Evolutionary conservation across 108 stramenopile genomes (phyloP).

Genomic region (Fragilaria radians): DNA sequence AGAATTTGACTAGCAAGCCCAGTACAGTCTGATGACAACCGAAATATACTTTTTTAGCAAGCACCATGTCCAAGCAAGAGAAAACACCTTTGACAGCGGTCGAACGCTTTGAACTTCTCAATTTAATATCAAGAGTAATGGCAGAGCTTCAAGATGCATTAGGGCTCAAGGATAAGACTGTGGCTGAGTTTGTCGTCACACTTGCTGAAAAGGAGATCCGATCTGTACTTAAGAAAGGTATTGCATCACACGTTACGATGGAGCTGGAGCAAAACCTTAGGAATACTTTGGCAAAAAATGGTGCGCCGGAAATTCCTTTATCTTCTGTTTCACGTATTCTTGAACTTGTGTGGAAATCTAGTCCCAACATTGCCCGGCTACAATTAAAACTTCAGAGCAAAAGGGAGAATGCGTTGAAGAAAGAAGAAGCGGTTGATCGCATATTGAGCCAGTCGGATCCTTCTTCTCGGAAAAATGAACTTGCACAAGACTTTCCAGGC

Average conservation of each 20-base stretch:
- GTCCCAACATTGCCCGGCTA: constrained; percentile 40
- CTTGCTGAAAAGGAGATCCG: constrained; percentile 72
- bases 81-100: constrained; percentile 64
- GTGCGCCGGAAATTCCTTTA: constrained; percentile 58
- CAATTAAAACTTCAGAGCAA: constrained; percentile 34
- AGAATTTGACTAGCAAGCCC: no score
- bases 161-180: constrained; percentile 87
- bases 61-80: constrained; percentile 14
- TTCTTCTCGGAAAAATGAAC: constrained; percentile 29
- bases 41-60: no score
- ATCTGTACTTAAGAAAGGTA: not conserved
- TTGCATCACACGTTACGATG: not conserved
- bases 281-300: constrained; percentile 44
- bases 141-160: constrained; percentile 82
- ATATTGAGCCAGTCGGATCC: constrained; percentile 31
- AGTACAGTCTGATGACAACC: no score
- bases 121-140: constrained; percentile 82
- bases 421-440: not conserved
- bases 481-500: constrained; percentile 70
- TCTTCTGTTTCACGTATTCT: constrained; percentile 50
- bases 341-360: constrained; percentile 51
- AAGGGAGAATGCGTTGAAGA: constrained; percentile 11
- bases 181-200: constrained; percentile 93
- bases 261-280: constrained; percentile 33
- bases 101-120: constrained; percentile 88